Evolutionary conservation across 2,329 filamentous ascomycete genomes (phyloP), one percentile per base, ranked within the genome.

Genomic region (Pleoardoris graminearum): DNA sequence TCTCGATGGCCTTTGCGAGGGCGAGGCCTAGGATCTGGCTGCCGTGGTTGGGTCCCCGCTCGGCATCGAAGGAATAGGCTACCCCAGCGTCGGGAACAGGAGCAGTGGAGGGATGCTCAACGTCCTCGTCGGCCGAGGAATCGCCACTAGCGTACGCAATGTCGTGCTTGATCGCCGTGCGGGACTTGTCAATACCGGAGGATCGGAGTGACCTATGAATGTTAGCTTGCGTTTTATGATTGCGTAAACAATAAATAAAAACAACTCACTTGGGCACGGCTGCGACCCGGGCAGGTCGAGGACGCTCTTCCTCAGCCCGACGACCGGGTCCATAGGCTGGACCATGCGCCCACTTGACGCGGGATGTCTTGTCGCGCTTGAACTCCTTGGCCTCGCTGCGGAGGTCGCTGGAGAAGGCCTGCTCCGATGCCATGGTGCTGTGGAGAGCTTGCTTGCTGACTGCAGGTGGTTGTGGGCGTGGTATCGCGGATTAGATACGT

Each of bases 21-120:
- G 83, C 82, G 14, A 75, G 75, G 53, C 80, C 80, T 43, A 86
- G 75, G 65, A 86, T 78, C 64, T 83, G 81, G 69, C 80, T 81
- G 35, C 83, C 83, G 44, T 79, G 74, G 53, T 70, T 75, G 14
- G 81, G 81, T 22, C 78, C 78, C 17, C 73, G 70, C 3, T 72
- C 62, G 11, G 78, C 76, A 54, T 84, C 82, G 71, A 77, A 85
- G 36, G 79, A 81, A 70, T 82, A 82, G 44, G 80, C 73, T 53
- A 82, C 73, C 30, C 79, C 79, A 29, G 75, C 76, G 42, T 81
- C 79, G 22, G 71, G 73, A 16, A 71, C 69, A 33, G 77, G 76
- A 4, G 77, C 75, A 30, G 72, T 71, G 12, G 76, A 76, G 11
- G 73, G 66, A 39, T 77, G 74, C 30, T 76, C 73, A 32, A 77